A percentile compares a stretch with the other conserved stretches of the same genome.
Evolutionary conservation across 441 rosid genomes (phyloP).

Genomic region (Geranium incanum): DNA sequence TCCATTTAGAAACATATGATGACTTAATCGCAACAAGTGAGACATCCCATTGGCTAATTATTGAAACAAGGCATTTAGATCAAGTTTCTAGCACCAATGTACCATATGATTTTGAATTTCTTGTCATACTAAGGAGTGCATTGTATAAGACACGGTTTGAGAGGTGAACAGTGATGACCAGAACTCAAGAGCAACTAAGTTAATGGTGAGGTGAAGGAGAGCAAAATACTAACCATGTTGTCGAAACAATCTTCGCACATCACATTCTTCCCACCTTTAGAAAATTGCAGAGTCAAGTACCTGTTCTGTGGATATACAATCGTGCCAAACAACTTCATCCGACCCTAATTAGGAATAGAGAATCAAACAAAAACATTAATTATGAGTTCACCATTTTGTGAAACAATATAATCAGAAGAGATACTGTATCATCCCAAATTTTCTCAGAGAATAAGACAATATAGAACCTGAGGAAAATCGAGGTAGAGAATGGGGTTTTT

Average conservation of each 20-base stretch:
- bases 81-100: not conserved
- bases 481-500: constrained; percentile 82
- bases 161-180: not conserved
- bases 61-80: not conserved
- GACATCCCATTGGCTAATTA: not conserved
- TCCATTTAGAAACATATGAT: not conserved
- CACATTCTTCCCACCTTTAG: constrained; percentile 80
- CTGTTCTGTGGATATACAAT: constrained; percentile 67
- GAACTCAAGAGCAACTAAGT: not conserved
- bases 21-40: not conserved
- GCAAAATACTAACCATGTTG: constrained; percentile 51
- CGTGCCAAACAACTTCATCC: constrained; percentile 81
- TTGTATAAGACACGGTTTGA: not conserved
- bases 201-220: not conserved
- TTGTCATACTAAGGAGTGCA: not conserved
- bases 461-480: constrained; percentile 69
- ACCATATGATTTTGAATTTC: not conserved
- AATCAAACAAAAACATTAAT: not conserved
- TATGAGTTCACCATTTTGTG: not conserved
- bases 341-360: not conserved
- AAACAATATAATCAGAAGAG: not conserved
- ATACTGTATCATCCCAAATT: not conserved
- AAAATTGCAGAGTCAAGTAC: constrained; percentile 67
- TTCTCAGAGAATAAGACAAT: too few species aligned
- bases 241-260: constrained; percentile 82